Conservation (phyloP, 1,139 yeast species). For the Geotrichum citri-aurantii region DNA sequence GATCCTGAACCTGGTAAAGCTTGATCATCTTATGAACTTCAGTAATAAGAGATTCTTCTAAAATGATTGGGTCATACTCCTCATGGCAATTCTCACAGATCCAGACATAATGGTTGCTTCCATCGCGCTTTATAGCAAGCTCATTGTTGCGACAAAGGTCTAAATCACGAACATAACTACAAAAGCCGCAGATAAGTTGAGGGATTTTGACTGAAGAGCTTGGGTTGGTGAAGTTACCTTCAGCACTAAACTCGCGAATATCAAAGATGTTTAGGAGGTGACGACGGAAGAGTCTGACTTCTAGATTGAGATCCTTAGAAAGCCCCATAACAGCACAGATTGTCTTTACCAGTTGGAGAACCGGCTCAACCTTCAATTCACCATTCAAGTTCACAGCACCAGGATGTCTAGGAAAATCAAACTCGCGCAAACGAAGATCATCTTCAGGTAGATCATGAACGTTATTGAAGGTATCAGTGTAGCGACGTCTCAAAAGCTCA, state of each 20-base stretch:
- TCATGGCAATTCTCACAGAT: conserved; percentile 63
- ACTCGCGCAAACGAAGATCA: conserved; percentile 47
- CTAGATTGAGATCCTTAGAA: conserved; percentile 59
- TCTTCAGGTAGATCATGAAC: conserved; percentile 61
- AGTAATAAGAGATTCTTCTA: conserved; percentile 75
- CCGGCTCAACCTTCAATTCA: conserved; percentile 46
- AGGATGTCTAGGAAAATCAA: conserved; percentile 11
- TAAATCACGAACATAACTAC: conserved; percentile 67
- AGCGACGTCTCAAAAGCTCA: conserved; percentile 58
- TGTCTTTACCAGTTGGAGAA: conserved; percentile 71
- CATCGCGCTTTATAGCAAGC: conserved; percentile 15
- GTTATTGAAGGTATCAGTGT: conserved; percentile 66
- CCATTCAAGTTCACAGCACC: conserved; percentile 23
- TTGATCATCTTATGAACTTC: conserved; percentile 53
- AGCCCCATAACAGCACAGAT: conserved; percentile 68
- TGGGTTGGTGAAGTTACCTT: conserved; percentile 72
- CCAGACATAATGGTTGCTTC: conserved; percentile 42
- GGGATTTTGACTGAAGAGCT: conserved; percentile 61
- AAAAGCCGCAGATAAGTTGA: conserved; percentile 70
- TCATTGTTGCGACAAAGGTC: conserved; percentile 69
- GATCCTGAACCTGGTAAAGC: conserved; percentile 72
- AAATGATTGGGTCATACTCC: conserved; percentile 56
- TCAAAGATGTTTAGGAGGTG: conserved; percentile 70
- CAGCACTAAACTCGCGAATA: conserved; percentile 75
- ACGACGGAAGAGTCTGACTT: conserved; percentile 67